A percentile compares a stretch with the other conserved stretches of the same genome.
Conservation (phyloP, 768 basidiomycete genomes). For the Psilocybe sp. region DNA sequence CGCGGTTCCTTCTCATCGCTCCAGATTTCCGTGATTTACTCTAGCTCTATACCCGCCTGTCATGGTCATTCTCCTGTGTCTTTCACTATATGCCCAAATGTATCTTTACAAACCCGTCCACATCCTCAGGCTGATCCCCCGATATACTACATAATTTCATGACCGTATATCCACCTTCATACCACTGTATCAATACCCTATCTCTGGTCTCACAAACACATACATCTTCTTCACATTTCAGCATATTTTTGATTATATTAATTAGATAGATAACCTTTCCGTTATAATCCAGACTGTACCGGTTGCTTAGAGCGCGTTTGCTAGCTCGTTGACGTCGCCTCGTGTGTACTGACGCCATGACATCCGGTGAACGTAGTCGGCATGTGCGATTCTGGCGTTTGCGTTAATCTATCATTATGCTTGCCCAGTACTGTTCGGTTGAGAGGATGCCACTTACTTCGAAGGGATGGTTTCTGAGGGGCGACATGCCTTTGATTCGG, state of each 20-base stretch:
- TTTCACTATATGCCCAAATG: slow-evolving; percentile 47
- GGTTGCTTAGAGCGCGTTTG: slow-evolving; percentile 73
- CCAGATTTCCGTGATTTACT: too few species aligned
- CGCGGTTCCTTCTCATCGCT: slow-evolving; percentile 51
- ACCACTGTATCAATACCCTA: too few species aligned
- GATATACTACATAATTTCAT: too few species aligned
- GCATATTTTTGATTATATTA: slow-evolving; percentile 36
- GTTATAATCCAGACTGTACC: slow-evolving; percentile 46
- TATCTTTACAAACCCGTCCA: slow-evolving; percentile 63
- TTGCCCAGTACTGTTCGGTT: not conserved
- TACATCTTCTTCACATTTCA: slow-evolving; percentile 28
- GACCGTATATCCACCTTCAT: too few species aligned
- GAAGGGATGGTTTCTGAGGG: slow-evolving; percentile 42
- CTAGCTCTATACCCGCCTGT: slow-evolving; percentile 66
- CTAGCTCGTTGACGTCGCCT: slow-evolving; percentile 49
- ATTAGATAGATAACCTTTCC: too few species aligned
- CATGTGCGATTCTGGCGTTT: slow-evolving; percentile 60
- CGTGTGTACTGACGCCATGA: slow-evolving; percentile 62
- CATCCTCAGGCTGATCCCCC: too few species aligned
- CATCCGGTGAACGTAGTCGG: slow-evolving; percentile 75
- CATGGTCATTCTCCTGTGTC: slow-evolving; percentile 33
- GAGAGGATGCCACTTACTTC: slow-evolving; percentile 37
- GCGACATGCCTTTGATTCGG: slow-evolving; percentile 41
- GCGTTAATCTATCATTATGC: not conserved
- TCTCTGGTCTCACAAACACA: slow-evolving; percentile 69